Base-by-base conservation (phyloP, 1,284 basidiomycete species). In the Leccinum pachyderme region DNA sequence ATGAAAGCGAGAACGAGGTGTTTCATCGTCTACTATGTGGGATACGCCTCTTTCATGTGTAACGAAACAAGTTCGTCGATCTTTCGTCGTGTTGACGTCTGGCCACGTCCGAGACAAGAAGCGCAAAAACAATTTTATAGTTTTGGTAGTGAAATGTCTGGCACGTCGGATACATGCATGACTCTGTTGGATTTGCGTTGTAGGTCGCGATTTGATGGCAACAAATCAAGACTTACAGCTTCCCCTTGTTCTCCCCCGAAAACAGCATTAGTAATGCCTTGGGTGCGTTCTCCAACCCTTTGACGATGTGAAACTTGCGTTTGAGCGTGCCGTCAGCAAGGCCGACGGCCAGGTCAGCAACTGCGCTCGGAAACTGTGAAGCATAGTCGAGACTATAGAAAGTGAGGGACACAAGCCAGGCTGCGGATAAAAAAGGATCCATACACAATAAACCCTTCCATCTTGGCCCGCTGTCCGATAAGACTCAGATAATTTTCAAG, bases 381-480 rank as follows among this genome's bases (percentile, higher is more conserved):
- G 64, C 77, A 68, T 93, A 93, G 69, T 91, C 87, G 50, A 88
- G 76, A 6, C 87, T 88, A 55, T 47, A 11, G 29, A 35, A 18
- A 18, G 39, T 54, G 41, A 61, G 55, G 31, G 7, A 9, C 13
- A 35, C 32, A n/a, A 29, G 18, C 39, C 25, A 33, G 15, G 11
- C 4, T 1, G 29, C 45, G 50, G 13, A 44, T 15, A 52, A 32
- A 18, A 18, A 28, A 56, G 22, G n/a, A 13, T 65, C n/a, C 82
- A 47, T 66, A 89, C 85, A 93, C 81, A 63, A 95, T 81, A 74
- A 96, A 96, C 7, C 93, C 94, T 70, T 91, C 76, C 2, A 95
- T 82, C 43, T 77, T 86, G 15, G 87, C 91, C 44, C 91, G 81
- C 71, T 89, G 86, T 0, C 81, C 70, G 65, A 96, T 93, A 53